Base-by-base conservation (phyloP, 257 asterid genomes). In the Ligustrum vulgare region DNA sequence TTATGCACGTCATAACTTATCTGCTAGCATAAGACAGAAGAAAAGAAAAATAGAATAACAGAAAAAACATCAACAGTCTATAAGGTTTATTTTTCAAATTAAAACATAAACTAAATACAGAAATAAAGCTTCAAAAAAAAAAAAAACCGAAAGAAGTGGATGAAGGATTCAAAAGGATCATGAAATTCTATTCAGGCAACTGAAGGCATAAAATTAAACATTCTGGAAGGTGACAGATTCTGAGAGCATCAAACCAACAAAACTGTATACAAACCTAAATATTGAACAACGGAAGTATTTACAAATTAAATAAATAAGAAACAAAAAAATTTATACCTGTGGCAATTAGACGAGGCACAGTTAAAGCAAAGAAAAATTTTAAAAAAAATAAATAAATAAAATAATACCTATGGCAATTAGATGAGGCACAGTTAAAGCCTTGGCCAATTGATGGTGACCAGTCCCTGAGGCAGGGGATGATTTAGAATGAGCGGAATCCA, bases 371-470 rank as follows among this genome's bases (percentile, higher is more conserved):
- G 32, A 72, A 39, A 10, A 56, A 63, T 34, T 41, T 13, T 33
- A 18, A 49, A 66, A 56, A 23, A 39, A 35, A 5, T 35, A 35
- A 35, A 35, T 5, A 34, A 34, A 35, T 5, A 35, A 9, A 37
- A 15, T 72, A 51, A 56, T 20, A 89, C 97, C 98, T 63, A 93
- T 89, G 63, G 94, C 97, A 75, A 91, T 82, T 67, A 93, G 97
- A 87, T 93, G 94, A 82, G 97, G 94, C 58, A 89, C 70, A 43
- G 94, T 85, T 58, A 93, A 79, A 75, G 92, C 89, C 85, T 87
- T 93, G 54, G 98, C 93, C 86, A 93, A 80, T 76, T 83, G 82
- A 72, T 76, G 84, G 72, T 85, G 90, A 75, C 82, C 86, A 63
- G 82, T 67, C 22, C 81, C 84, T 39, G 86, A 34, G 11, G 84